Conservation (phyloP, 495 filamentous ascomycete genomes). For the Talaromyces proteolyticus region DNA sequence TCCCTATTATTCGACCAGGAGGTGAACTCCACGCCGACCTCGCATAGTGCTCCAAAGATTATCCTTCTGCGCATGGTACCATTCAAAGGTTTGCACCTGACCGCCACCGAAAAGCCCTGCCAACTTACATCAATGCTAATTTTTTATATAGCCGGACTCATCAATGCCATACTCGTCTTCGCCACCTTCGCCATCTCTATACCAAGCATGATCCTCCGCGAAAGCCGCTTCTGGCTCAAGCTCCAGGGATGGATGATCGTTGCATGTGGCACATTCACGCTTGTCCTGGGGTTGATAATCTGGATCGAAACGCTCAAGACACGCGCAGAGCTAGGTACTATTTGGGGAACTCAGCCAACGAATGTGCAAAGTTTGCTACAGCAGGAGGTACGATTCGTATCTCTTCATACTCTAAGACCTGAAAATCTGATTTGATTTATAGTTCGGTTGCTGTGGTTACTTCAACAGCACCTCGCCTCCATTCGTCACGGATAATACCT, state of each 20-base stretch:
- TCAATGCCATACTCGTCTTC: constrained; percentile 60
- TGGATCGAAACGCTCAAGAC: constrained; percentile 67
- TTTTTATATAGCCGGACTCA: constrained; percentile 48
- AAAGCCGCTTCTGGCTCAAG: constrained; percentile 30
- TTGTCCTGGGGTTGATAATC: constrained; percentile 57
- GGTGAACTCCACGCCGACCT: constrained; percentile 37
- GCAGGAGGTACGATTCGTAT: constrained; percentile 42
- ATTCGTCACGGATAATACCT: constrained; percentile 55
- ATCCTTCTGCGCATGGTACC: constrained; percentile 57
- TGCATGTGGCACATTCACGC: constrained; percentile 54
- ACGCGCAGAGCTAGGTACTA: constrained; percentile 43
- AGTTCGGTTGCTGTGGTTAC: constrained; percentile 76
- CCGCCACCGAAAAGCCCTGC: background rate
- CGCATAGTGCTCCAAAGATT: constrained; percentile 52
- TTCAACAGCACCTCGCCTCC: constrained; percentile 57
- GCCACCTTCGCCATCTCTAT: constrained; percentile 38
- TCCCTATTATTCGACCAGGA: constrained; percentile 50
- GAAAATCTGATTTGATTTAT: constrained; percentile 1
- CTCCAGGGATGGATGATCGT: constrained; percentile 53
- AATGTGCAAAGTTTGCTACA: constrained; percentile 57
- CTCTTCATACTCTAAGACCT: background rate
- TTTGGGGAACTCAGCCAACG: constrained; percentile 49
- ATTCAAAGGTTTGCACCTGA: constrained; percentile 43
- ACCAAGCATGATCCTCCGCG: constrained; percentile 24
- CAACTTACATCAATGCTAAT: background rate